phyloP scores from a whole-genome alignment of 2,329 filamentous ascomycete species.

The Fusarium sarcochroum region DNA sequence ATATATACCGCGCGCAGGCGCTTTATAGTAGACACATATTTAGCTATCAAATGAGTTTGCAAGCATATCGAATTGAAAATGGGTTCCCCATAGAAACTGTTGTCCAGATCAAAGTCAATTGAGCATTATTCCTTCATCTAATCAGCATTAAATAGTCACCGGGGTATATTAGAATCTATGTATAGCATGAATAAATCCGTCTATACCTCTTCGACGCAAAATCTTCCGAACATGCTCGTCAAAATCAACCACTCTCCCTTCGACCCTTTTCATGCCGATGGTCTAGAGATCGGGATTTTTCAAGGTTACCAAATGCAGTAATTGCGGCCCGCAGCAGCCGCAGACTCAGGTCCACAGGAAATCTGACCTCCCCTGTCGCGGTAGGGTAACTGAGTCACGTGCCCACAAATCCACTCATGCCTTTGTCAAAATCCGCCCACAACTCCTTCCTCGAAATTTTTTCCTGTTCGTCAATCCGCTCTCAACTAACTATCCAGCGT shows the following conservation, averaged over 20 bases:
- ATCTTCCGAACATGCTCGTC: not conserved
- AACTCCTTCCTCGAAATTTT: constrained; percentile 25
- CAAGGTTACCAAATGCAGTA: not conserved
- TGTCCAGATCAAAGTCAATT: not conserved
- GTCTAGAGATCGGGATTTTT: not conserved
- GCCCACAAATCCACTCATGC: constrained; percentile 32
- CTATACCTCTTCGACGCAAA: too few relatives aligned
- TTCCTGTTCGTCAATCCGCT: constrained; percentile 36
- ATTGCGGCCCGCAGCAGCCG: constrained; percentile 15
- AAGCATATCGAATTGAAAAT: not conserved
- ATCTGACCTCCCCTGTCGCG: not conserved
- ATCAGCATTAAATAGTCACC: too few relatives aligned
- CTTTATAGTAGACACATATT: constrained; percentile 10
- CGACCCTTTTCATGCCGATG: not conserved
- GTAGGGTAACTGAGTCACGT: constrained; percentile 52
- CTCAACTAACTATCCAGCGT: constrained; percentile 45
- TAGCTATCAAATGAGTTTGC: not conserved
- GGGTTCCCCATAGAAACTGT: not conserved
- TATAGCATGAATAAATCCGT: too few relatives aligned
- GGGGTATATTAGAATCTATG: too few relatives aligned
- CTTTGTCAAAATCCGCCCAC: constrained; percentile 52
- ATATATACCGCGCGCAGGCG: constrained; percentile 21
- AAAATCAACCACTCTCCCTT: constrained; percentile 3
- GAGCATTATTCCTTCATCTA: not conserved
- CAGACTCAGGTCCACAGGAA: constrained; percentile 1